Conservation (phyloP, 2,329 filamentous ascomycete genomes). For the Sarocladium brachiariae region DNA sequence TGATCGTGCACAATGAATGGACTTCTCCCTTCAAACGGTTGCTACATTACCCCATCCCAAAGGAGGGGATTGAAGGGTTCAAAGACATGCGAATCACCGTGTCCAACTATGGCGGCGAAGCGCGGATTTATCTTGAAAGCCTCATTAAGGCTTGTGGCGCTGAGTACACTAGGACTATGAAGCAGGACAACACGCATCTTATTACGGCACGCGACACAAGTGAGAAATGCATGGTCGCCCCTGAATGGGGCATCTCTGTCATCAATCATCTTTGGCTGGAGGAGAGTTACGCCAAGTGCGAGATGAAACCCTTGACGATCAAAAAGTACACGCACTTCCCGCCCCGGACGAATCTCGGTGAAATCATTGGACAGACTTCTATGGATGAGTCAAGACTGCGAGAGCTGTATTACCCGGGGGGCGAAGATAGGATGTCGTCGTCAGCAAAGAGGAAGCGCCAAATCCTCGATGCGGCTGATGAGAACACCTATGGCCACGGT, state of each 20-base stretch:
- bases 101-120: slow-evolving; percentile 94
- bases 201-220: slow-evolving; percentile 84
- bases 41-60: slow-evolving; percentile 83
- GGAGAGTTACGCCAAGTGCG: slow-evolving; percentile 89
- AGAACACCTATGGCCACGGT: slow-evolving; percentile 41
- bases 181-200: slow-evolving; percentile 89
- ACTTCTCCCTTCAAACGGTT: slow-evolving; percentile 76
- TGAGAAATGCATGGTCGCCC: slow-evolving; percentile 88
- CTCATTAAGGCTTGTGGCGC: slow-evolving; percentile 78
- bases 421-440: slow-evolving; percentile 36
- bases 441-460: slow-evolving; percentile 41
- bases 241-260: slow-evolving; percentile 85
- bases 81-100: slow-evolving; percentile 71
- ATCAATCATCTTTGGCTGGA: slow-evolving; percentile 97
- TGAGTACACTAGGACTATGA: slow-evolving; percentile 91
- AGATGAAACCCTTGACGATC: slow-evolving; percentile 64
- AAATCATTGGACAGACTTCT: slow-evolving; percentile 84
- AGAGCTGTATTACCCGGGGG: slow-evolving; percentile 63
- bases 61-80: slow-evolving; percentile 73
- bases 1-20: slow-evolving; percentile 86
- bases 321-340: slow-evolving; percentile 82
- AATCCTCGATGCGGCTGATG: slow-evolving; percentile 42
- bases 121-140: slow-evolving; percentile 88
- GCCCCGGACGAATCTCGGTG: slow-evolving; percentile 79
- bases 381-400: slow-evolving; percentile 59